Percentiles rank a stretch among this genome's conserved stretches.
These are phyloP conservation scores for Posidonia australis DNA, from an alignment of 106 monocot genomes.

Conservation along the genomic window DNA sequence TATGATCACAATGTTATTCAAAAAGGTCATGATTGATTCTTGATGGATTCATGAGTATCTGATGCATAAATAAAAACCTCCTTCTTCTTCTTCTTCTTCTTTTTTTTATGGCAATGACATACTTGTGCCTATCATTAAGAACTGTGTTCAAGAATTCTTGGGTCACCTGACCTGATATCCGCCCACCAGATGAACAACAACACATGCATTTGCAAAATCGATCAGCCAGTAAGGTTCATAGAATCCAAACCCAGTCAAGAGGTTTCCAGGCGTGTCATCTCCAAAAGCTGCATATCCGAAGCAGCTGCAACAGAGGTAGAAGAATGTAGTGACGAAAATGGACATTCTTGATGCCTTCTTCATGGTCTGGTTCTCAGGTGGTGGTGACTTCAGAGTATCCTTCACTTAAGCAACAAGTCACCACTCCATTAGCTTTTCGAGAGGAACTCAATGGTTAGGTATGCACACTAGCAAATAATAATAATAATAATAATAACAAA, in stretches of 20 bases:
- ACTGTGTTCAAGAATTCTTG: too few relatives aligned
- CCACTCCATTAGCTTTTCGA: too few relatives aligned
- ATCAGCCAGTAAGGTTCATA: conserved; percentile 4
- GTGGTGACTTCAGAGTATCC: conserved; percentile 9
- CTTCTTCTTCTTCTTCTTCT: too few relatives aligned
- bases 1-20: too few relatives aligned
- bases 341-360: conserved; percentile 4
- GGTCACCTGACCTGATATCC: conserved; percentile 6
- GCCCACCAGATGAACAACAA: conserved; percentile 7
- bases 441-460: too few relatives aligned
- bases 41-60: too few relatives aligned
- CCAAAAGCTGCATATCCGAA: conserved; percentile 15
- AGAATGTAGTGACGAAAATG: neutral
- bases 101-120: too few relatives aligned
- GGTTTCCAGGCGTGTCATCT: conserved; percentile 4
- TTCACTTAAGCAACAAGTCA: neutral
- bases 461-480: too few relatives aligned
- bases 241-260: conserved; percentile 8
- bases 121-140: too few relatives aligned
- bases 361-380: conserved; percentile 5
- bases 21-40: too few relatives aligned
- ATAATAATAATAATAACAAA: too few relatives aligned
- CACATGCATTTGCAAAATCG: conserved; percentile 5
- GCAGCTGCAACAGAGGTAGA: conserved; percentile 7
- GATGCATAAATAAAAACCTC: too few relatives aligned